Base-by-base conservation (phyloP, 176 grass and related monocot genomes). In the Poa annua region DNA sequence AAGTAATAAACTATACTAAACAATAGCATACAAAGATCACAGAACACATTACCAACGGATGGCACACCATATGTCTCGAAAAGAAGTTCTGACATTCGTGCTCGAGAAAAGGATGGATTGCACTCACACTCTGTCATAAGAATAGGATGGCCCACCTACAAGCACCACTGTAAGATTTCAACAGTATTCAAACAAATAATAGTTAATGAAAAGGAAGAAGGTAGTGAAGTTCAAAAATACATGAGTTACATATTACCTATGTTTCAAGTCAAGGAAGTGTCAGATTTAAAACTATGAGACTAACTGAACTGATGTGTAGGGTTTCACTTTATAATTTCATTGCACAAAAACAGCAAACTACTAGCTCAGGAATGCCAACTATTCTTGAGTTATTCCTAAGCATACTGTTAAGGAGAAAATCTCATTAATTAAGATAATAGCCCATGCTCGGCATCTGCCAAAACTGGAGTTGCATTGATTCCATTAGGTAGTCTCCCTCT, bases 101-200 rank as follows among this genome's bases (percentile, higher is more conserved):
- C 89, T 75, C 93, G 91, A 85, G 96, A 95, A 85, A 86, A 95
- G 44, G 92, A 83, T 8, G 96, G 96, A 71, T 98, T 98, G 73
- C 93, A 95, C 81, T 92, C 92, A 80, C 96, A 95, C 81, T 98
- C 96, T 61, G 96, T 95, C 93, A 98, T 95, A 54, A 98, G 85
- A 88, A 98, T 95, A 80, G 96, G 96, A 93, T 98, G 96, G 75
- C 84, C 83, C 70, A 98, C 92, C 90, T 98, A 81, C 20, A 76
- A 86, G 59, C 4, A 78, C 86, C 67, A 85, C 64, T 70, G 84
- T 87, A 84, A 86, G 76, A 48, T 86, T 89, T 35, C 47, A 75
- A 73, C 61, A 49, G n/a, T 44, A 41, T 68, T 71, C 11, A 74
- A 16, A 39, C 1, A 16, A 66, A 72, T 78, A 82, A 82, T 65